Percentiles rank a stretch among this genome's conserved stretches.
Evolutionary conservation across 2,329 filamentous ascomycete species (phyloP).

Genomic region (Diplodia mutila): DNA sequence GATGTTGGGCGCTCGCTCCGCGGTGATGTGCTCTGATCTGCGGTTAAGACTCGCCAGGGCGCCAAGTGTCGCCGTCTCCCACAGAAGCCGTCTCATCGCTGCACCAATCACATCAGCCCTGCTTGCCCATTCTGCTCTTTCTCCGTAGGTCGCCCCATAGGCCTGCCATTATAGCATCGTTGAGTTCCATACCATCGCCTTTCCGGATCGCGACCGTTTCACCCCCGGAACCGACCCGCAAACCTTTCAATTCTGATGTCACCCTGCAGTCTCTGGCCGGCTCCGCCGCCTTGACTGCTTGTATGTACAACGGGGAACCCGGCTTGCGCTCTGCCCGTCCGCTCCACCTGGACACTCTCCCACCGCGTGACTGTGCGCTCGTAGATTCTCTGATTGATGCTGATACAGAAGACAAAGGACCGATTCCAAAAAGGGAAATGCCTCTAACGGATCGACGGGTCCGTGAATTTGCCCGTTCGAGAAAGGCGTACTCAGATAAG

Average conservation of each 20-base stretch:
- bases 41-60: constrained; percentile 5
- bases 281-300: background rate
- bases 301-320: background rate
- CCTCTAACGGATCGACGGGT: constrained; percentile 12
- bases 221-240: constrained; percentile 11
- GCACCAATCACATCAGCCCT: constrained; percentile 10
- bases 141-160: constrained; percentile 8
- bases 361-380: background rate
- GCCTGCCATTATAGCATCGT: background rate
- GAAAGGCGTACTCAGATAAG: constrained; percentile 1
- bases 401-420: background rate
- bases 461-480: constrained; percentile 11
- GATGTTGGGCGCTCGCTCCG: constrained; percentile 8
- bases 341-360: background rate
- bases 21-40: constrained; percentile 8
- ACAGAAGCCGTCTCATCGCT: constrained; percentile 11
- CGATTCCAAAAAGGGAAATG: background rate
- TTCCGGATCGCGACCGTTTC: constrained; percentile 14
- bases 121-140: background rate
- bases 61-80: constrained; percentile 12
- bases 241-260: constrained; percentile 17
- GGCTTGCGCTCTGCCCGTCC: background rate
- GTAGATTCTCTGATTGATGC: background rate
- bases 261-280: constrained; percentile 2
- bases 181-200: constrained; percentile 12